Conservation (phyloP, 257 asterid species). For the Nicotiana obtusifolia region DNA sequence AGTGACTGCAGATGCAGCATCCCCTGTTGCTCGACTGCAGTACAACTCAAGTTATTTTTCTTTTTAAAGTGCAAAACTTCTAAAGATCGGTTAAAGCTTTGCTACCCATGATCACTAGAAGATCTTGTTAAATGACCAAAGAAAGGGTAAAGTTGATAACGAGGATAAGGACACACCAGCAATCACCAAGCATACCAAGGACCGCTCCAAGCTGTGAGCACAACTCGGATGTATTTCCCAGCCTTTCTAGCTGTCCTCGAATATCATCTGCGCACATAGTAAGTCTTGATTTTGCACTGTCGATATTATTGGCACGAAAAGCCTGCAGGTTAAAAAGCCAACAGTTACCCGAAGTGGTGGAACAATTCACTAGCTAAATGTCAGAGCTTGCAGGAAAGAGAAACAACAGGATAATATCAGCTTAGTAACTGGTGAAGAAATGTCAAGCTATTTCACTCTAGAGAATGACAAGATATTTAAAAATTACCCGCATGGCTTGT, state of each 20-base stretch:
- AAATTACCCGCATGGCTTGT: constrained; percentile 93
- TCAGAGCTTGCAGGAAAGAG: not conserved
- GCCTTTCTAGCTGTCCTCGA: constrained; percentile 64
- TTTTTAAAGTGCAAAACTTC: not conserved
- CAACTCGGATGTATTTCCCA: constrained; percentile 68
- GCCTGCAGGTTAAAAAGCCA: constrained; percentile 46
- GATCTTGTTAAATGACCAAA: not conserved
- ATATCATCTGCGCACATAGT: constrained; percentile 77
- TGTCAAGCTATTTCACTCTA: not conserved
- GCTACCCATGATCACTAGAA: not conserved
- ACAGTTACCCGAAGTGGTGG: not conserved
- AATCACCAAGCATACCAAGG: constrained; percentile 93
- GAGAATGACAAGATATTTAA: not conserved
- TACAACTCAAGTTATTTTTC: constrained; percentile 6
- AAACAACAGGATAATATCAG: not conserved
- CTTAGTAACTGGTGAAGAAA: not conserved
- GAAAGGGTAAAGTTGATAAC: constrained; percentile 1
- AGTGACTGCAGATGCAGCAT: constrained; percentile 67
- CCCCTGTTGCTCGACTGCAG: constrained; percentile 75
- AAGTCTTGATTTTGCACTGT: constrained; percentile 90
- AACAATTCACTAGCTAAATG: not conserved
- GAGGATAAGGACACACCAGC: constrained; percentile 52
- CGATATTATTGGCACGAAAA: constrained; percentile 81
- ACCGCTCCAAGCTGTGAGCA: constrained; percentile 98
- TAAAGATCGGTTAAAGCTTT: not conserved